Percentiles rank a stretch among this genome's conserved stretches.
Conservation (phyloP, 2,329 filamentous ascomycete genomes). For the Helotiales sp. region DNA sequence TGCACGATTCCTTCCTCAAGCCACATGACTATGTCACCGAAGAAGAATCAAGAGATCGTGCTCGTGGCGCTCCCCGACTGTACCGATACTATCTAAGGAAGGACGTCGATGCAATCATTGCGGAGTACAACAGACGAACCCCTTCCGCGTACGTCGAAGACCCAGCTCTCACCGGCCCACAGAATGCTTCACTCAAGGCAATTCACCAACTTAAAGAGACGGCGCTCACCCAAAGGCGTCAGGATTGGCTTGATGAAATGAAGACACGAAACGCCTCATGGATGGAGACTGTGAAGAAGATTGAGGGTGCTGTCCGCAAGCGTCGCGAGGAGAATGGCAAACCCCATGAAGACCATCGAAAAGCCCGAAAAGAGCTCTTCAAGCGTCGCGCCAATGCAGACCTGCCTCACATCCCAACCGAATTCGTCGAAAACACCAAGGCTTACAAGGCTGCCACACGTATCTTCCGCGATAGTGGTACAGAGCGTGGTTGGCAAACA, state of each 20-base stretch:
- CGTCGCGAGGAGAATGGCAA: slow-evolving; percentile 24
- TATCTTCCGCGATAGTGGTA: slow-evolving; percentile 33
- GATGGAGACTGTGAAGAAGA: slow-evolving; percentile 31
- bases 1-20: slow-evolving; percentile 35
- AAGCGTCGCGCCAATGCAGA: slow-evolving; percentile 28
- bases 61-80: slow-evolving; percentile 26
- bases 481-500: slow-evolving; percentile 33
- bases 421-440: slow-evolving; percentile 27
- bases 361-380: slow-evolving; percentile 30
- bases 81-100: slow-evolving; percentile 31
- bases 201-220: slow-evolving; percentile 25
- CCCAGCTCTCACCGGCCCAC: slow-evolving; percentile 24
- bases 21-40: slow-evolving; percentile 32
- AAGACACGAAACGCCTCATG: slow-evolving; percentile 30
- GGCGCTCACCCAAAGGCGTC: slow-evolving; percentile 24
- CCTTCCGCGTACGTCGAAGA: slow-evolving; percentile 27
- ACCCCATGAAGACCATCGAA: slow-evolving; percentile 28
- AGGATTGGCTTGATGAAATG: slow-evolving; percentile 25
- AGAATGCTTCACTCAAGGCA: slow-evolving; percentile 26
- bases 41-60: slow-evolving; percentile 13
- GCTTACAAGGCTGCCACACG: slow-evolving; percentile 33
- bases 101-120: slow-evolving; percentile 29
- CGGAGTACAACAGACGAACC: slow-evolving; percentile 30
- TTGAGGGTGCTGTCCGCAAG: slow-evolving; percentile 28
- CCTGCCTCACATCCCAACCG: slow-evolving; percentile 26